Base-by-base conservation (phyloP, 257 asterid species). In the Apocynum venetum region DNA sequence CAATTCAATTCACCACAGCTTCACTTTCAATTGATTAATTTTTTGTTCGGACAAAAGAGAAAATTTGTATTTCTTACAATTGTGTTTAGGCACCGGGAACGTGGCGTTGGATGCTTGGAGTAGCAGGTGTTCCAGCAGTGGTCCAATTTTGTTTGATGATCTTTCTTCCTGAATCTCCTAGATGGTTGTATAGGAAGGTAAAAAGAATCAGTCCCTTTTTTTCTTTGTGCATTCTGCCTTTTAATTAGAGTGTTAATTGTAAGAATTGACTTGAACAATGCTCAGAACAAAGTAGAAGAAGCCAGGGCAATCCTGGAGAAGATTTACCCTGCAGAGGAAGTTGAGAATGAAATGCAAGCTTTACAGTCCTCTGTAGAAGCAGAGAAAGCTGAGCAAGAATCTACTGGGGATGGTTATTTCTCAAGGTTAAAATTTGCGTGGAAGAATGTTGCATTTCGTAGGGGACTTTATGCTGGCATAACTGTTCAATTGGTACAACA, bases 31-130 rank as follows among this genome's bases (percentile, higher is more conserved):
- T 10, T 48, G 14, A 53, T 14, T 13, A 4, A 53, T 53, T 55
- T 73, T 57, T 49, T 43, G 8, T 10, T 47, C 10, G 31, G 44
- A 9, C 1, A 7, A 25, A 19, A 3, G 11, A 55, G 36, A 68
- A 49, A 77, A 38, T 49, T 10, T 51, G 38, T 43, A 41, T n/a
- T 38, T 15, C 53, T 66, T 72, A 17, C n/a, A 4, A 63, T 47
- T 73, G 67, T 63, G 4, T 6, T n/a, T 46, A 91, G 96, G 84
- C 85, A 55, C 87, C 75, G 25, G 90, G 93, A 44, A 87, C 96
- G 1, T 93, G 97, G 97, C 93, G 96, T 41, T 89, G 98, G 97
- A 93, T 93, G 98, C 96, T 93, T n/a, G 98, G 98, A 14, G 89
- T 91, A 49, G 98, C 96, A 14, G 93, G 90, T 67, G 41, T 91